These are phyloP conservation scores for Sporothrix phasma DNA, from an alignment of 2,329 filamentous ascomycete species.

Conservation along the genomic window DNA sequence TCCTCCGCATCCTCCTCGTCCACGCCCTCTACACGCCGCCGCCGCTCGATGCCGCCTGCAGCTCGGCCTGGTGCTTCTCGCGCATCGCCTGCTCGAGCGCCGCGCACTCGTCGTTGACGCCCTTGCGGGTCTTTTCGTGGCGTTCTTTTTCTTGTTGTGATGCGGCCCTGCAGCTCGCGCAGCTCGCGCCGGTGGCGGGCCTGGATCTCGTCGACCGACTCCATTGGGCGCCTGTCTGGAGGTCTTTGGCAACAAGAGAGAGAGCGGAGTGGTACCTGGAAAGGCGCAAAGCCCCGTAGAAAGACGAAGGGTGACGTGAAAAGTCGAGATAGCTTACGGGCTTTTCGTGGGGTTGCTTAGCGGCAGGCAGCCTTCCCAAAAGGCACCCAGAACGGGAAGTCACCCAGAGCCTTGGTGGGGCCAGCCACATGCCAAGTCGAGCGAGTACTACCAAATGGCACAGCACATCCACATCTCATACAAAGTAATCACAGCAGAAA, in stretches of 20 bases:
- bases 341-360: constrained; percentile 7
- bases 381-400: neutral
- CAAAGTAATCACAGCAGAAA: neutral
- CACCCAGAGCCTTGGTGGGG: neutral
- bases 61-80: constrained; percentile 56
- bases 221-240: constrained; percentile 20
- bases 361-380: neutral
- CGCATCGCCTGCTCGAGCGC: constrained; percentile 56
- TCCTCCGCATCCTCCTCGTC: constrained; percentile 20
- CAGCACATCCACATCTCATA: neutral
- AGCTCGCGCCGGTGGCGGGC: constrained; percentile 79
- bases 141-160: constrained; percentile 97
- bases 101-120: constrained; percentile 66
- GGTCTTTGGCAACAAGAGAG: neutral
- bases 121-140: constrained; percentile 78
- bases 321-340: neutral
- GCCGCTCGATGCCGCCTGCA: constrained; percentile 31
- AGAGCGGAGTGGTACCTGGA: neutral
- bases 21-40: constrained; percentile 17
- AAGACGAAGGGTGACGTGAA: neutral
- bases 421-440: too few relatives aligned
- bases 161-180: constrained; percentile 71
- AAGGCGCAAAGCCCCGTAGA: neutral
- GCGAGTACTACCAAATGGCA: too few relatives aligned
- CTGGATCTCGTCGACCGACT: constrained; percentile 65